These are phyloP conservation scores for Aspergillus hortae DNA, from an alignment of 2,329 filamentous ascomycete genomes.

Conservation along the genomic window DNA sequence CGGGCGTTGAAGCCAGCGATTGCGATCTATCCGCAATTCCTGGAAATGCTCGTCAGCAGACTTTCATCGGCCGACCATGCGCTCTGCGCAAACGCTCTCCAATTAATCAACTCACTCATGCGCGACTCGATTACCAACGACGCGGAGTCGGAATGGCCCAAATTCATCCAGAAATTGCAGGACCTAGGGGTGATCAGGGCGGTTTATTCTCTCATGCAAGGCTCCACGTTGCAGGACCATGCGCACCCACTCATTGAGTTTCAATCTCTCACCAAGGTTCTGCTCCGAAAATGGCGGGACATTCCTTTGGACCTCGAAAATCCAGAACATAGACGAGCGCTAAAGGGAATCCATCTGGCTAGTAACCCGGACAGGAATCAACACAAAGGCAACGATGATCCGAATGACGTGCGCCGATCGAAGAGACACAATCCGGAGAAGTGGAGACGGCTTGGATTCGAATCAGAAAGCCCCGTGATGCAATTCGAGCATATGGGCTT, in stretches of 20 bases:
- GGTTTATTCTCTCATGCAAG: slow-evolving; percentile 91
- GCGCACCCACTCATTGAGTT: slow-evolving; percentile 90
- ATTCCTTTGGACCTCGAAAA: slow-evolving; percentile 80
- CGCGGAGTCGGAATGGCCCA: slow-evolving; percentile 80
- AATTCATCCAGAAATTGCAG: slow-evolving; percentile 89
- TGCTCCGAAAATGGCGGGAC: slow-evolving; percentile 84
- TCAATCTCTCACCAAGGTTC: slow-evolving; percentile 81
- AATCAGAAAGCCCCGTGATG: slow-evolving; percentile 77
- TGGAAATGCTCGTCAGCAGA: slow-evolving; percentile 88
- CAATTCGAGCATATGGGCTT: slow-evolving; percentile 88
- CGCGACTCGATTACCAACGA: slow-evolving; percentile 82
- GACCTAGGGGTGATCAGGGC: slow-evolving; percentile 90
- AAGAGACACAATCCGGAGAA: slow-evolving; percentile 82
- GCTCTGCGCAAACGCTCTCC: slow-evolving; percentile 89
- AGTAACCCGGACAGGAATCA: slow-evolving; percentile 54
- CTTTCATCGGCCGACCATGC: slow-evolving; percentile 92
- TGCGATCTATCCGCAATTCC: slow-evolving; percentile 86
- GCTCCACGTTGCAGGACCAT: slow-evolving; percentile 83
- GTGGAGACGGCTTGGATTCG: slow-evolving; percentile 89
- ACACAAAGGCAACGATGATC: slow-evolving; percentile 28
- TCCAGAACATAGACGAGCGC: slow-evolving; percentile 78
- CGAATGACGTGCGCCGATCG: slow-evolving; percentile 52
- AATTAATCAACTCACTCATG: slow-evolving; percentile 93
- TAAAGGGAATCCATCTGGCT: slow-evolving; percentile 81
- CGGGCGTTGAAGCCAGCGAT: slow-evolving; percentile 88